Conservation (phyloP, 352 stramenopile genomes). For the Phytopythium ostracodes region DNA sequence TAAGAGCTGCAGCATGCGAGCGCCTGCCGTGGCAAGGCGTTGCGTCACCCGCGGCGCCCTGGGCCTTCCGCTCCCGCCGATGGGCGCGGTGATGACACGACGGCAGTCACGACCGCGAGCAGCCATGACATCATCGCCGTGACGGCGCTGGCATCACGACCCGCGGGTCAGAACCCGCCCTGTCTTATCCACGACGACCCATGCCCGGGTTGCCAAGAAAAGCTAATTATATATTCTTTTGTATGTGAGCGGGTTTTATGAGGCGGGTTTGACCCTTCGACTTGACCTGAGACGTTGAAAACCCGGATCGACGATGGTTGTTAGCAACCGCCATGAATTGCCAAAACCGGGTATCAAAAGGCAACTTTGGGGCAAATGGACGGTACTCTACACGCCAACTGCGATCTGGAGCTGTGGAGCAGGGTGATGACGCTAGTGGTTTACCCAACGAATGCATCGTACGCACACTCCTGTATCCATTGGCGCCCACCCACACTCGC, state of each 20-base stretch:
- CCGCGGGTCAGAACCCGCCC: background rate
- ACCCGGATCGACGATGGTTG: background rate
- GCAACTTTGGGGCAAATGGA: background rate
- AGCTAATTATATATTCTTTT: background rate
- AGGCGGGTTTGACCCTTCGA: background rate
- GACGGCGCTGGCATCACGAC: background rate
- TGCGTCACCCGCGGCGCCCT: background rate
- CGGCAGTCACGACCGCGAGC: background rate
- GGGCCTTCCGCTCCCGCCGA: background rate
- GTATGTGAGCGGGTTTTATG: background rate
- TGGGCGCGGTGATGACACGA: background rate
- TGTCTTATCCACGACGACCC: background rate
- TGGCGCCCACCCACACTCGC: background rate
- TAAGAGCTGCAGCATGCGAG: background rate
- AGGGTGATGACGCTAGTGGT: background rate
- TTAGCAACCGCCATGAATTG: background rate
- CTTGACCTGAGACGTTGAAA: background rate
- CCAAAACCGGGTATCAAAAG: background rate
- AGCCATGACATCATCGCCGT: slow-evolving; percentile 3
- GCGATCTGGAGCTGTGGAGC: too few relatives aligned
- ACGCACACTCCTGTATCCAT: background rate
- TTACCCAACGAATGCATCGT: background rate
- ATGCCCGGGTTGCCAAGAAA: too few relatives aligned
- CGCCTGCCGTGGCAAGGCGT: background rate
- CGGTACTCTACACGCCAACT: background rate